Evolutionary conservation across 1,284 basidiomycete genomes (phyloP), one percentile per base, ranked within the genome.

Genomic region (Sanghuangporus weigelae): DNA sequence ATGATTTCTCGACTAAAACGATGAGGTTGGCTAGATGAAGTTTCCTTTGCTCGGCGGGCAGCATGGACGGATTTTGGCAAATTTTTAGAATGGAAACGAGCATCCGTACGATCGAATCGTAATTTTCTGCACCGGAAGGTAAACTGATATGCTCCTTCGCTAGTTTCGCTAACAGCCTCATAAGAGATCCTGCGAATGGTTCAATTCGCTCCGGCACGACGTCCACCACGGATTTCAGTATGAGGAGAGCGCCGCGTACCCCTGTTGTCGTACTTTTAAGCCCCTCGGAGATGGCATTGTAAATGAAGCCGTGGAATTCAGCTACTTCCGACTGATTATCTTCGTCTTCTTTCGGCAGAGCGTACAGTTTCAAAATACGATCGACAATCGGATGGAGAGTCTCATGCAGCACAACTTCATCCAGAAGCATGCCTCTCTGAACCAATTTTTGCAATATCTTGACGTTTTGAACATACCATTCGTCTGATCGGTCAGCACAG

Each of bases 1-100:
- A 89, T n/a, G 95, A 97, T 74, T 96, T 95, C 71, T 98, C 96
- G 49, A 96, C 89, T 39, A 99, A 81, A 57, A 89, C 86, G 19
- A 89, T 86, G 60, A 98, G 83, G 3, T 83, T 82, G 61, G 79
- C 88, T 58, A 96, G 79, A 65, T 98, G 82, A 78, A 86, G 87
- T 65, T 84, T 81, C 51, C 89, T 81, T 67, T 89, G 86, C 44
- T 93, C 90, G 6, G 83, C 86, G 16, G 92, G 81, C 66, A 83
- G 82, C 5, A 82, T 79, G 23, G 90, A 79, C 3, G 86, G 82
- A 35, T 81, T 76, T 66, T 89, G 85, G 69, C 85, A 90, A 46
- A 92, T 89, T 62, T 92, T 89, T 39, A 93, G 79, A 63, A 90
- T 85, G 21, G 80, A 78, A 5, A 82, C 85, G 49, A 93, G 76